Evolutionary conservation across 139 green algal species (phyloP), one percentile per base, ranked within the genome.

Genomic region (Astrephomene gubernaculifera): DNA sequence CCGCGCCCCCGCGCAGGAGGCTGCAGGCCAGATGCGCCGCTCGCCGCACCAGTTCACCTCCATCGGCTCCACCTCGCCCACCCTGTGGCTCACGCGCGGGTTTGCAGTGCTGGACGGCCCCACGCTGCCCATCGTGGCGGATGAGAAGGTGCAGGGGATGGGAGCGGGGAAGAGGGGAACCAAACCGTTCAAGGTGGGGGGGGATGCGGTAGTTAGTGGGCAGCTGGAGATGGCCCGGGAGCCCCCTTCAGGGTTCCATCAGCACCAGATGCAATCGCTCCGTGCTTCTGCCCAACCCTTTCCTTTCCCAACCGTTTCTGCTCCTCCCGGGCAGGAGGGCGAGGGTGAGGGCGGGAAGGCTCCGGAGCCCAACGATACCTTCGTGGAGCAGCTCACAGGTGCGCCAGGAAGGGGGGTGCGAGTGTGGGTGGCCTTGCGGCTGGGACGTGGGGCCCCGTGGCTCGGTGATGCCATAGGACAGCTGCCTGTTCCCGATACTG

Each of bases 91-190:
- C 38, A 87, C 97, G 1, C 80, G 90, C 7, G 94, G 95, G 7
- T 99, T 98, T 83, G 96, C 97, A 1, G 91, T 99, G 53, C 92
- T 99, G 71, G 96, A 99, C 60, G 97, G 96, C 0, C 97, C 97
- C 36, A 94, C 94, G 12, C 92, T 99, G 63, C 97, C 97, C 33
- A 99, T 99, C 68, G 95, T 98, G 79, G 96, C 93, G n/a, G 94
- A 97, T 68, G 94, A 91, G 61, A 35, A 70, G 65, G 79, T 65
- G 79, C 12, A 27, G n/a, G 12, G n/a, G 24, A 29, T 21, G 79
- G 54, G 31, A n/a, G 31, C 53, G 81, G 73, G 5, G 86, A 84
- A 29, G 79, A 81, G 80, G 4, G n/a, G n/a, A n/a, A n/a, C n/a
- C n/a, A n/a, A n/a, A n/a, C n/a, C n/a, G n/a, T n/a, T n/a, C n/a